Conservation (phyloP, 2,329 filamentous ascomycete genomes). For the Trichocomaceae sp. region DNA sequence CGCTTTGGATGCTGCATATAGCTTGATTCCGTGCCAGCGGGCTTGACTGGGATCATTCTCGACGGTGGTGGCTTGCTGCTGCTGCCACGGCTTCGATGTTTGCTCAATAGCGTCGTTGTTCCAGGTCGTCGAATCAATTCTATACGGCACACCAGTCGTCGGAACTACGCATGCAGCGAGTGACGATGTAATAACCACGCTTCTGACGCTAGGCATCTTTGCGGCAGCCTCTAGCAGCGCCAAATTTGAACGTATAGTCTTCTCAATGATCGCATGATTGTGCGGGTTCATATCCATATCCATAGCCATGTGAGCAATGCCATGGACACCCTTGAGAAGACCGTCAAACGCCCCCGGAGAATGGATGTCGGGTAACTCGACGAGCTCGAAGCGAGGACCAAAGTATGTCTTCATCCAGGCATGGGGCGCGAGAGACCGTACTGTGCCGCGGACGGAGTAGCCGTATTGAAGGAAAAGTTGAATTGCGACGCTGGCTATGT, state of each 20-base stretch:
- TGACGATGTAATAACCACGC: conserved; percentile 3
- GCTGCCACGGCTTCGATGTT: neutral
- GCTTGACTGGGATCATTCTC: neutral
- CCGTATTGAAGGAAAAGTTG: neutral
- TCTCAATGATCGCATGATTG: neutral
- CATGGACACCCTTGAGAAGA: neutral
- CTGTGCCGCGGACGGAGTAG: conserved; percentile 1
- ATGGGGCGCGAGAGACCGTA: neutral
- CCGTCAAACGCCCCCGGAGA: neutral
- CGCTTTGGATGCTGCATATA: conserved; percentile 3
- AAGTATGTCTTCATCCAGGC: conserved; percentile 3
- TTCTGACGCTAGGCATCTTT: neutral
- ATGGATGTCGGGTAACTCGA: neutral
- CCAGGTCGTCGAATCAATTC: neutral
- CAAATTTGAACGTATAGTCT: neutral
- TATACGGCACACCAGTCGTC: neutral
- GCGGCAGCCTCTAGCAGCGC: neutral
- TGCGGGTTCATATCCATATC: neutral
- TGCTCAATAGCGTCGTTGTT: neutral
- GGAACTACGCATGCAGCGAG: neutral
- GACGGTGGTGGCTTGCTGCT: too few species aligned
- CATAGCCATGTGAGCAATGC: conserved; percentile 1
- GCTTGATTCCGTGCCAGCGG: conserved; percentile 1
- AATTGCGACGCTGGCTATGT: neutral
- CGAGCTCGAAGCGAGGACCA: neutral